Evolutionary conservation across 768 basidiomycete species (phyloP), one percentile per base, ranked within the genome.

Genomic region (Myochromella boudieri): DNA sequence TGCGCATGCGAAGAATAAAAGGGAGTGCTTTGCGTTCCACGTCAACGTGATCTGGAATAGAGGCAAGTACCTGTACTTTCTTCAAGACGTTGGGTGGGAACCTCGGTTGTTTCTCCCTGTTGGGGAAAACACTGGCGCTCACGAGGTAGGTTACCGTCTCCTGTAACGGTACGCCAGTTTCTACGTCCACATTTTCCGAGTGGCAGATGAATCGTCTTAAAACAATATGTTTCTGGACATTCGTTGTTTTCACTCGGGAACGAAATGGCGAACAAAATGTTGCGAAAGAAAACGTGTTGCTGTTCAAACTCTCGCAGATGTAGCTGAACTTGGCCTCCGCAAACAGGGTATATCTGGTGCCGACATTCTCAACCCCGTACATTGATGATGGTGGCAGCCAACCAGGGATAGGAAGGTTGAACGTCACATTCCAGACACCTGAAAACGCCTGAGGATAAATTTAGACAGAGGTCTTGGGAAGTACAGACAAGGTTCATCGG

Each of bases 351-450:
- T 92, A 92, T 44, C 74, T 76, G 5, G 80, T 78, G 17, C 86
- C 86, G 26, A 76, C 59, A 10, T 72, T 71, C 15, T 75, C 72
- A 12, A 73, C 62, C 20, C 82, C 80, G 48, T 81, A 75, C 3
- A 42, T 56, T 20, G 80, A 69, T 12, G 80, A 75, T 1, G 75
- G 72, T 6, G 93, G 93, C 2, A 97, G 74, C 94, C 94, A 95
- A 14, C 92, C 94, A 4, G 93, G 92, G n/a, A 95, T 68, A 12
- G 80, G 76, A 3, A 97, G 67, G 62, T 92, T 84, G 63, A 95
- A 95, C 14, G 84, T 71, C 45, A 92, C 70, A 54, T 86, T 82
- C 85, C 91, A 91, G 26, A 64, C 64, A 55, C 69, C 77, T 78
- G 21, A n/a, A n/a, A n/a, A 27, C 22, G n/a, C 8, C 24, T 31